A percentile compares a stretch with the other conserved stretches of the same genome.
Evolutionary conservation across 108 stramenopile genomes (phyloP).

Genomic region (Chaetoceros muelleri): DNA sequence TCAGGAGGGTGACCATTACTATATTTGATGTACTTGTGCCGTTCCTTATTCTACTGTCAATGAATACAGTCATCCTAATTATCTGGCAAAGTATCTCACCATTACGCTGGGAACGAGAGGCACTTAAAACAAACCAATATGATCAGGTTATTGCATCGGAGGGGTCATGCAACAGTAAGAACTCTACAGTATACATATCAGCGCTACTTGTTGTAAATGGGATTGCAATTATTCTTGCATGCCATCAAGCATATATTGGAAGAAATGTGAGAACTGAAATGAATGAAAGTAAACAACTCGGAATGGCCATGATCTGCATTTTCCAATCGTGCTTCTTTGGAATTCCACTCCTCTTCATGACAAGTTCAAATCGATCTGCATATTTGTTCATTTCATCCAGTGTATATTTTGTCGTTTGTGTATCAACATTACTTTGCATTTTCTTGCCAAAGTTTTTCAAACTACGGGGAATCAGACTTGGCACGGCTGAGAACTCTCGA

Average conservation of each 20-base stretch:
- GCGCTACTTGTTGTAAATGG: conserved; percentile 10
- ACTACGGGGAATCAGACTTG: too few relatives aligned
- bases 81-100: conserved; percentile 6
- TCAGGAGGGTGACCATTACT: conserved; percentile 15
- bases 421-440: background rate
- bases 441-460: background rate
- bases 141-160: background rate
- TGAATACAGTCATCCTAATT: conserved; percentile 16
- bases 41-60: conserved; percentile 11
- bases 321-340: background rate
- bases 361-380: background rate
- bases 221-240: conserved; percentile 15
- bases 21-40: conserved; percentile 18
- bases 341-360: background rate
- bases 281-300: conserved; percentile 25
- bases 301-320: conserved; percentile 11
- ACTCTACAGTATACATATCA: conserved; percentile 4
- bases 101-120: background rate
- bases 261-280: conserved; percentile 24
- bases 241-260: conserved; percentile 15
- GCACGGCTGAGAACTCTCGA: too few relatives aligned
- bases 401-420: background rate
- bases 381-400: background rate
- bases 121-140: background rate
- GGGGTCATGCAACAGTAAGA: background rate